Percentiles rank a stretch among this genome's conserved stretches.
These are phyloP conservation scores for Schizopora paradoxa DNA, from an alignment of 1,284 basidiomycete species.

Conservation along the genomic window DNA sequence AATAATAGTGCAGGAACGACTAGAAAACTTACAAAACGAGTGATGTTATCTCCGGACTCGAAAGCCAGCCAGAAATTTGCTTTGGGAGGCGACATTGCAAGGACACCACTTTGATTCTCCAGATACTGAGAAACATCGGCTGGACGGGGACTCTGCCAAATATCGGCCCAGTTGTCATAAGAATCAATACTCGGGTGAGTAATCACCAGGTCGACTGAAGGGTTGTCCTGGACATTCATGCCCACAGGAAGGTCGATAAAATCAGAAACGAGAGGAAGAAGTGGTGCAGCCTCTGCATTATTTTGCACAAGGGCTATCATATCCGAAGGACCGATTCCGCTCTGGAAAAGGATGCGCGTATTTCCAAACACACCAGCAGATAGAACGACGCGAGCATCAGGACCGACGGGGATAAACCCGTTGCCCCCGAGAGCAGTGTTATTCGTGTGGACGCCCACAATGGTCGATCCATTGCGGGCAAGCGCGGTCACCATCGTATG, in stretches of 20 bases:
- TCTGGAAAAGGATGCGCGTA: slow-evolving; percentile 55
- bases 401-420: slow-evolving; percentile 49
- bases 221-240: slow-evolving; percentile 48
- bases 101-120: slow-evolving; percentile 45
- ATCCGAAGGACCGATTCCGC: slow-evolving; percentile 57
- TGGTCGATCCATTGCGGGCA: slow-evolving; percentile 50
- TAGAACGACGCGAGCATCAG: slow-evolving; percentile 57
- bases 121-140: slow-evolving; percentile 54
- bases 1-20: slow-evolving; percentile 1
- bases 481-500: slow-evolving; percentile 48
- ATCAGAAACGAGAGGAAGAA: slow-evolving; percentile 42
- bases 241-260: slow-evolving; percentile 62
- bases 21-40: slow-evolving; percentile 39
- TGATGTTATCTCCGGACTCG: slow-evolving; percentile 40
- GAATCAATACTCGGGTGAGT: slow-evolving; percentile 57
- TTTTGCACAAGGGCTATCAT: slow-evolving; percentile 48
- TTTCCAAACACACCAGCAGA: slow-evolving; percentile 53
- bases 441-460: slow-evolving; percentile 58
- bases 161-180: slow-evolving; percentile 60
- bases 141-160: slow-evolving; percentile 47
- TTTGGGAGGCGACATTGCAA: slow-evolving; percentile 54
- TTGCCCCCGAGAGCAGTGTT: slow-evolving; percentile 48
- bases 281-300: slow-evolving; percentile 40
- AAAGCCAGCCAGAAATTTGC: slow-evolving; percentile 62
- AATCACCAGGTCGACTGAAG: slow-evolving; percentile 62